Conservation (phyloP, 306 rosid genomes). For the Vicia villosa region DNA sequence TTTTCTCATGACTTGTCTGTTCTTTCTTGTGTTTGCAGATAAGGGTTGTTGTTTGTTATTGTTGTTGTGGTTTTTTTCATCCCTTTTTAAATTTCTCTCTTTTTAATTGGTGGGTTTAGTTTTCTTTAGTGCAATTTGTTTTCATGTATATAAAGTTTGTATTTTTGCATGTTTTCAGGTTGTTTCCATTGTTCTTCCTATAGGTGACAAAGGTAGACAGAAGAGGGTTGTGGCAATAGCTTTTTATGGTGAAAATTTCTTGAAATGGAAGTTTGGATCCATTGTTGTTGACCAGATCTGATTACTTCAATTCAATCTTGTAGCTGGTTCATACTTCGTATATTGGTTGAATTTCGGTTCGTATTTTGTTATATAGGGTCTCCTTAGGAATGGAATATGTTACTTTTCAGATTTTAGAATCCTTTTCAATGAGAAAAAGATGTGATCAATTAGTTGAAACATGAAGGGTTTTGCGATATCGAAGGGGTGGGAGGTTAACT, state of each 20-base stretch:
- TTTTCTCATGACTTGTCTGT: conserved; percentile 70
- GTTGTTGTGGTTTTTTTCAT: conserved; percentile 4
- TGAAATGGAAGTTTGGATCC: conserved; percentile 57
- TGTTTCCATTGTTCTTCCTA: conserved; percentile 44
- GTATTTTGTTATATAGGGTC: conserved; percentile 41
- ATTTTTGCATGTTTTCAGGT: conserved; percentile 44
- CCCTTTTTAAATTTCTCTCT: conserved; percentile 29
- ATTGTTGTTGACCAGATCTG: conserved; percentile 91
- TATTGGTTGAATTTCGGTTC: conserved; percentile 47
- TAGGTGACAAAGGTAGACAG: conserved; percentile 51
- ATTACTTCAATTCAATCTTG: conserved; percentile 52
- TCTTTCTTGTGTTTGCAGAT: conserved; percentile 71
- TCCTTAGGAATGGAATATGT: conserved; percentile 64
- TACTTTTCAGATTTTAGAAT: conserved; percentile 53
- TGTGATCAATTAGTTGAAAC: conserved; percentile 56
- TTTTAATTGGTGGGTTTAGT: conserved; percentile 40
- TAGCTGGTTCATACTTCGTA: conserved; percentile 50
- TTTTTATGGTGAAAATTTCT: conserved; percentile 46
- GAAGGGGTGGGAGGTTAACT: conserved; percentile 62
- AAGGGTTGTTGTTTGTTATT: conserved; percentile 45
- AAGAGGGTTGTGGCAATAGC: conserved; percentile 44
- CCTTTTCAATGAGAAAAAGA: conserved; percentile 54
- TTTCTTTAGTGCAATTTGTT: conserved; percentile 31
- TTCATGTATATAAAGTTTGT: conserved; percentile 40
- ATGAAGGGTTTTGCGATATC: conserved; percentile 67